A percentile compares a stretch with the other conserved stretches of the same genome.
Conservation (phyloP, 805 yeast genomes). For the Saccharomycopsis fodiens region DNA sequence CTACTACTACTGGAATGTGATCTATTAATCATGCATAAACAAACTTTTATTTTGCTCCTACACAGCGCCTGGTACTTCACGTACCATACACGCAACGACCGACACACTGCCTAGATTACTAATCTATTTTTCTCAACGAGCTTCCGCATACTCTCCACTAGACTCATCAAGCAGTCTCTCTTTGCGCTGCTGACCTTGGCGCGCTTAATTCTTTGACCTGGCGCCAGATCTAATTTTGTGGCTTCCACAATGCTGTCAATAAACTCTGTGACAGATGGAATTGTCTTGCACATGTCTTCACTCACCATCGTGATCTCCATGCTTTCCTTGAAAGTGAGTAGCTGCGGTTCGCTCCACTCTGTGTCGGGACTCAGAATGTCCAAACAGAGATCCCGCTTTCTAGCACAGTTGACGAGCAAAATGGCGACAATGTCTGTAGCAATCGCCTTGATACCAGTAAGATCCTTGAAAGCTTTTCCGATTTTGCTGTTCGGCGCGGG, state of each 20-base stretch:
- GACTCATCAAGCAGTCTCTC: not conserved
- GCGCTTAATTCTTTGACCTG: not conserved
- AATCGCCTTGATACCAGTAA: not conserved
- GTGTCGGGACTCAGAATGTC: not conserved
- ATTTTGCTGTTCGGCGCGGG: not conserved
- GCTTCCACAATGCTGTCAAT: not conserved
- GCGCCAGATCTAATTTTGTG: not conserved
- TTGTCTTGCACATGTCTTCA: not conserved
- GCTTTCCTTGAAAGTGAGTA: not conserved
- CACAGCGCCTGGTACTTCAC: too few species aligned
- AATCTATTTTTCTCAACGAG: not conserved
- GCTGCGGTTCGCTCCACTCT: not conserved
- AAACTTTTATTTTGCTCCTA: too few species aligned
- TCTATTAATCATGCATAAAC: too few species aligned
- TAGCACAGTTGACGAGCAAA: conserved; percentile 2
- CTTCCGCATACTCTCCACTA: not conserved
- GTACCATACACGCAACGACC: too few species aligned
- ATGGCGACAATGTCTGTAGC: conserved; percentile 6
- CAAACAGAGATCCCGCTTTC: too few species aligned
- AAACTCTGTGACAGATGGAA: not conserved
- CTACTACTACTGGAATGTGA: too few species aligned
- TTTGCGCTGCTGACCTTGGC: not conserved
- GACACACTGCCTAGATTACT: too few species aligned
- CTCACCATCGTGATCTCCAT: not conserved
- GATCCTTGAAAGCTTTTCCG: conserved; percentile 1